A percentile compares a stretch with the other conserved stretches of the same genome.
Conservation (phyloP, 257 asterid species). For the Marsdenia floribunda region DNA sequence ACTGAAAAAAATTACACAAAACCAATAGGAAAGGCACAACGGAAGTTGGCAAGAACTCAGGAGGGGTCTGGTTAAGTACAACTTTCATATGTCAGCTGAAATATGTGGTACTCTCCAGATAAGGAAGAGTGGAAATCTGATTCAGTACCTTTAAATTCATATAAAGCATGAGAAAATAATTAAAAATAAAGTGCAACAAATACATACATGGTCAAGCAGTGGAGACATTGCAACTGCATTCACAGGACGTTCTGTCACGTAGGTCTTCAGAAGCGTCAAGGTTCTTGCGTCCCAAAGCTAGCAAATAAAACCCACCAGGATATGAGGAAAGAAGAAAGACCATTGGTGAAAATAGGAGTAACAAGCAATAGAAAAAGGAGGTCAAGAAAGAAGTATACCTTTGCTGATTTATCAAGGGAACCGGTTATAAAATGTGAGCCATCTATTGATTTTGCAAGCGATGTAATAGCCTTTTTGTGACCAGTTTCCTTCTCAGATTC, state of each 20-base stretch:
- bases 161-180: background rate
- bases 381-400: slow-evolving; percentile 36
- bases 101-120: background rate
- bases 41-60: no score
- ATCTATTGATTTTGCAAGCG: slow-evolving; percentile 68
- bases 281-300: slow-evolving; percentile 95
- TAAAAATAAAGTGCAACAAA: background rate
- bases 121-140: background rate
- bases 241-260: slow-evolving; percentile 67
- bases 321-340: background rate
- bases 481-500: slow-evolving; percentile 74
- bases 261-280: slow-evolving; percentile 71
- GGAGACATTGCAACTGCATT: slow-evolving; percentile 97
- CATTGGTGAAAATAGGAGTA: background rate
- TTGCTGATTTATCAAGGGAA: slow-evolving; percentile 86
- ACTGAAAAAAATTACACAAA: no score
- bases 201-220: slow-evolving; percentile 77
- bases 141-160: background rate
- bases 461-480: slow-evolving; percentile 76
- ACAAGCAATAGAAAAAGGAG: slow-evolving; percentile 4
- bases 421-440: slow-evolving; percentile 82
- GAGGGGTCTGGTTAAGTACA: background rate
- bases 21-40: background rate
- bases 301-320: slow-evolving; percentile 17
- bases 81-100: background rate